These are phyloP conservation scores for Euphorbia corollata DNA, from an alignment of 441 rosid genomes.

Conservation along the genomic window DNA sequence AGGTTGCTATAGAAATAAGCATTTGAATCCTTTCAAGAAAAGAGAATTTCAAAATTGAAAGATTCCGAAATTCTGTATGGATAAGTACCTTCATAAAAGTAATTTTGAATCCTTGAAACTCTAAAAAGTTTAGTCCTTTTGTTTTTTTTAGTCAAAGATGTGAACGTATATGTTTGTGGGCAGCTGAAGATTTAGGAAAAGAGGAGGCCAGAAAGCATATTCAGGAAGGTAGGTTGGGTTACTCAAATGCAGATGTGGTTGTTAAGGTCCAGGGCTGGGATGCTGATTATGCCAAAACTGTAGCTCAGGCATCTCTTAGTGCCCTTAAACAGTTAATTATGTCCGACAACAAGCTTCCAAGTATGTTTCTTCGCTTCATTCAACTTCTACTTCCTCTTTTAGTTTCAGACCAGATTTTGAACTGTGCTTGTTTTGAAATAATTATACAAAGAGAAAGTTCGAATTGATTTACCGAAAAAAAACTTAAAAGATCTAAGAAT, in stretches of 20 bases:
- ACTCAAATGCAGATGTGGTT: slow-evolving; percentile 81
- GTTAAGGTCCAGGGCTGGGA: slow-evolving; percentile 90
- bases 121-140: not conserved
- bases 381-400: not conserved
- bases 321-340: slow-evolving; percentile 73
- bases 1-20: not conserved
- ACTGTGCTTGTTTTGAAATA: not conserved
- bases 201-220: slow-evolving; percentile 59
- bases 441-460: no score
- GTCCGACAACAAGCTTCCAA: slow-evolving; percentile 74
- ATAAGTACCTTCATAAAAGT: not conserved
- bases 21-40: not conserved
- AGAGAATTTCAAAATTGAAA: no score
- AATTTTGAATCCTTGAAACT: not conserved
- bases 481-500: no score
- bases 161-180: slow-evolving; percentile 9
- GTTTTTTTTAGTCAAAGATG: not conserved
- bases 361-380: slow-evolving; percentile 26
- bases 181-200: slow-evolving; percentile 73
- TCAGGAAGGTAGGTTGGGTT: slow-evolving; percentile 47
- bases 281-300: slow-evolving; percentile 58
- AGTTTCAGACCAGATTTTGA: not conserved
- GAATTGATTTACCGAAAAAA: no score
- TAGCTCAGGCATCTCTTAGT: slow-evolving; percentile 76
- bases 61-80: not conserved